phyloP scores from a whole-genome alignment of 2,329 filamentous ascomycete species.

The Trichoderma lentiforme region DNA sequence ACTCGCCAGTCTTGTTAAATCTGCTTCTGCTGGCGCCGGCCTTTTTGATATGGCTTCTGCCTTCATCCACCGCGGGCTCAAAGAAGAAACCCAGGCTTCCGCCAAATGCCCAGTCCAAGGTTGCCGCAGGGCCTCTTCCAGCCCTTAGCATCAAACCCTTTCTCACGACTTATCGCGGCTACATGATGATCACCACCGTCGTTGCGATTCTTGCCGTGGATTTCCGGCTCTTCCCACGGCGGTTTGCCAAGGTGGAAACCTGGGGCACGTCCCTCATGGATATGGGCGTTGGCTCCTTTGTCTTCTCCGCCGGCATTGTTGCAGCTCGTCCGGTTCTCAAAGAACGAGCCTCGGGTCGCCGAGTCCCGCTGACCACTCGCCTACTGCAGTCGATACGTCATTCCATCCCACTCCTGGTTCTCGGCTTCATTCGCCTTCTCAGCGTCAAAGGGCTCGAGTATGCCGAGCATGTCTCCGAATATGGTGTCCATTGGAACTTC shows the following conservation, averaged over 20 bases:
- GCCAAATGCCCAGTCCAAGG: conserved; percentile 38
- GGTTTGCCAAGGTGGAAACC: conserved; percentile 98
- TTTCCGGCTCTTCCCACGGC: conserved; percentile 85
- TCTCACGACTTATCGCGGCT: conserved; percentile 84
- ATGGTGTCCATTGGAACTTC: conserved; percentile 99
- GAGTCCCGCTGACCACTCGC: conserved; percentile 51
- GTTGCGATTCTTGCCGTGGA: conserved; percentile 95
- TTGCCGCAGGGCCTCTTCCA: conserved; percentile 25
- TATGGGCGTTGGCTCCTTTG: conserved; percentile 93
- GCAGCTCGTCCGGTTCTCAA: conserved; percentile 78
- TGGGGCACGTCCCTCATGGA: conserved; percentile 99
- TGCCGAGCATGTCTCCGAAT: conserved; percentile 94
- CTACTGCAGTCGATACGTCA: conserved; percentile 69
- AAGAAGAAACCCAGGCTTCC: conserved; percentile 49
- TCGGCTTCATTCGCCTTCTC: conserved; percentile 77
- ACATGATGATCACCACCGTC: conserved; percentile 88
- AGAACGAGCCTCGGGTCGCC: conserved; percentile 53
- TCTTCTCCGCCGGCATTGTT: conserved; percentile 91
- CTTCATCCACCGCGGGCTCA: conserved; percentile 32
- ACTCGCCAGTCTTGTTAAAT: conserved; percentile 69
- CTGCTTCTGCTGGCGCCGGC: conserved; percentile 71
- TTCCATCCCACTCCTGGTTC: conserved; percentile 73
- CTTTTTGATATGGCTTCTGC: conserved; percentile 56
- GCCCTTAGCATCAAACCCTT: conserved; percentile 82
- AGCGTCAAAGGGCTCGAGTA: conserved; percentile 95